Conservation (phyloP, 495 filamentous ascomycete species). For the Neurospora pannonica region DNA sequence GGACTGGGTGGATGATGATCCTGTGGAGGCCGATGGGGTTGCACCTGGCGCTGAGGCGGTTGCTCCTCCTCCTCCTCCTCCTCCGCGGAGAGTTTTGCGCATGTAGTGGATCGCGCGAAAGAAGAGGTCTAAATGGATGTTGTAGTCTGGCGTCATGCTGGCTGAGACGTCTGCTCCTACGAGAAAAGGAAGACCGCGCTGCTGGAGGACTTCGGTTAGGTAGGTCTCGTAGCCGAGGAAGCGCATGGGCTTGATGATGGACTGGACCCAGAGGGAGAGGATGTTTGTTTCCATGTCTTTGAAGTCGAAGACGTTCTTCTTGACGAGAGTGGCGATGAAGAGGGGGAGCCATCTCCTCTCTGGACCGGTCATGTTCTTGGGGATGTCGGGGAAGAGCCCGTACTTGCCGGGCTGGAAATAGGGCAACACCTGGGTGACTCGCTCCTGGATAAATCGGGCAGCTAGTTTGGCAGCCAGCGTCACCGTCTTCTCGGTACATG, state of each 20-base stretch:
- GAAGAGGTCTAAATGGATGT: constrained; percentile 30
- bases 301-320: constrained; percentile 30
- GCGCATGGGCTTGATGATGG: constrained; percentile 28
- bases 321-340: constrained; percentile 30
- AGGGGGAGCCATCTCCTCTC: constrained; percentile 30
- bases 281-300: constrained; percentile 26
- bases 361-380: constrained; percentile 16
- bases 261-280: constrained; percentile 28
- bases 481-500: constrained; percentile 31
- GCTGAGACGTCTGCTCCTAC: constrained; percentile 17
- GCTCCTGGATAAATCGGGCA: constrained; percentile 29
- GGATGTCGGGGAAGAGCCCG: constrained; percentile 25
- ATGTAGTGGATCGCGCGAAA: constrained; percentile 29
- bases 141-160: constrained; percentile 27
- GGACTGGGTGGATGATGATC: constrained; percentile 2
- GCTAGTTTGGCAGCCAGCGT: constrained; percentile 28
- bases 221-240: constrained; percentile 33
- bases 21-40: not conserved
- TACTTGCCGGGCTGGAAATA: constrained; percentile 32
- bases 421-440: constrained; percentile 27
- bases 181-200: constrained; percentile 24
- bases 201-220: constrained; percentile 29
- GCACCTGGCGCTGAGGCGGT: not conserved
- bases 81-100: constrained; percentile 27
- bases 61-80: not conserved